Base-by-base conservation (phyloP, 2,329 filamentous ascomycete species). In the Aphanocladium album region DNA sequence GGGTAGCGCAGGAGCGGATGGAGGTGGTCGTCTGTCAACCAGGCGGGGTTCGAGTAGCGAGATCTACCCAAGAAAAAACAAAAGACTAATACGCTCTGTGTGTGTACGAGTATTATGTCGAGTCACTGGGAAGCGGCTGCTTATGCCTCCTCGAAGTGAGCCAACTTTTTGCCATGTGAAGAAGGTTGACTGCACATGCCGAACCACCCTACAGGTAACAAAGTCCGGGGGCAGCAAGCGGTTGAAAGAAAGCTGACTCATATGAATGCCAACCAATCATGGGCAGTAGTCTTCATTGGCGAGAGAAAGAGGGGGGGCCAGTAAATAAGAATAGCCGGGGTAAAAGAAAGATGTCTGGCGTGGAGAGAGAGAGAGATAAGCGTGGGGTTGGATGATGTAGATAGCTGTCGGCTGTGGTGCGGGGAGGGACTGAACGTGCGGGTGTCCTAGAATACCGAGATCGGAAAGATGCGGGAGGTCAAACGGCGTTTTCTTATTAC, bases 291-390 rank as follows among this genome's bases (percentile, higher is more conserved):
- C 2, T 43, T 45, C 4, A 23, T 45, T 23, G 41, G n/a, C 43
- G 21, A 21, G 21, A 17, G 6, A 23, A 46, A 8, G 23, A 39
- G 51, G 37, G 27, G 56, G 57, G 35, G 50, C 57, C 47, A 59
- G 25, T 53, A 52, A 59, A 59, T 59, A 59, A 59, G 57, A 59
- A 46, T 52, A 59, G 57, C 57, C 47, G 57, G 57, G 57, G 57
- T 59, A 59, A 53, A 30, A 39, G 5, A 41, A 39, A 17, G 35
- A 17, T 45, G n/a, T n/a, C 47, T 59, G 43, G 33, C 21, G 21
- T 17, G 19, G 27, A 23, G 52, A 21, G 17, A 43, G 39, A 37
- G 30, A 56, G 27, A 57, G 56, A 51, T 58, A 58, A 58, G 56
- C 56, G 56, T 58, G 56, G 56, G 56, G 55, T 57, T 30, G 19